Base-by-base conservation (phyloP, 140 eudicot species). In the Ambrosia hybrid region DNA sequence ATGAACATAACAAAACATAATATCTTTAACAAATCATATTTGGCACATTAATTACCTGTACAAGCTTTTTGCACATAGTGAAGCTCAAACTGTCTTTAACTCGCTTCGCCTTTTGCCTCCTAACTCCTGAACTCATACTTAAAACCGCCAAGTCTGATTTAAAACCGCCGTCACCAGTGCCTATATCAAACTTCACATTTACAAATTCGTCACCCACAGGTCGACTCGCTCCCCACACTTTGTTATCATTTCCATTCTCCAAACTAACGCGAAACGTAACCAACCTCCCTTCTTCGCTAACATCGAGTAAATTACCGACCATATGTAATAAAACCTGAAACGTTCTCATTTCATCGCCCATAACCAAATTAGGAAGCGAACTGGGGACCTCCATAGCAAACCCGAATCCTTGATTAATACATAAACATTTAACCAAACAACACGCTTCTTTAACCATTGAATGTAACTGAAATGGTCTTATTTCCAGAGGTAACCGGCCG, bases 321-420 rank as follows among this genome's bases (percentile, higher is more conserved):
- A 92, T 92, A 81, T 92, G 96, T 75, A 92, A 66, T 5, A 92
- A 48, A 39, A 89, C 96, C 82, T 92, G 98, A 85, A 92, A 89
- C 4, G 87, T 75, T 66, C 98, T 85, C 78, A 74, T 83, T 77
- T 92, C 96, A 69, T 89, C 98, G 17, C 98, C 98, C 80, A 87
- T 81, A 57, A 92, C 89, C 63, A 72, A 72, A 69, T 88, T 88
- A 12, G 92, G 96, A 51, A 92, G 76, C 6, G 72, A 37, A 13
- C 57, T 86, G 36, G 87, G 79, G 9, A 87, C 78, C 62, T 87
- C 95, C 79, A 83, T 59, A 2, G 76, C 49, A 45, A 89, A 89
- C 67, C 84, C 85, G 36, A 84, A 82, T 2, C 95, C 98, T 75
- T 82, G 80, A 73, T 79, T 80, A 11, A 82, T 77, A 70, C 89